phyloP scores from a whole-genome alignment of 192 early-diverging fungal species.

The Phycomyces nitens region DNA sequence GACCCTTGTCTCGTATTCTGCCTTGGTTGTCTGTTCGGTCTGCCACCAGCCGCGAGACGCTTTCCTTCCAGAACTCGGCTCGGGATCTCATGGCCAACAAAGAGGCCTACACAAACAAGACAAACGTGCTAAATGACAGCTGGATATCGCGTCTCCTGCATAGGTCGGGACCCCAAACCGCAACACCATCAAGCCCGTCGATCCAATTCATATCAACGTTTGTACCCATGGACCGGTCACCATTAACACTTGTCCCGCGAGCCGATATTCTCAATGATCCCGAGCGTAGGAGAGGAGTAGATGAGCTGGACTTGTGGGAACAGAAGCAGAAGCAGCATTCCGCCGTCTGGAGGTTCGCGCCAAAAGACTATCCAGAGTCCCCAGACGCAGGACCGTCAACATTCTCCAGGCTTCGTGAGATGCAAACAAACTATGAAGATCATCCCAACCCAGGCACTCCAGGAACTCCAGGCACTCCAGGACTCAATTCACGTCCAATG shows the following conservation, averaged over 20 bases:
- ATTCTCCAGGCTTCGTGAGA: background rate
- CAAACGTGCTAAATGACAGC: background rate
- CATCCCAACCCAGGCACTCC: background rate
- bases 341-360: slow-evolving; percentile 5
- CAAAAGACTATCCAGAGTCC: slow-evolving; percentile 10
- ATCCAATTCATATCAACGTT: slow-evolving; percentile 12
- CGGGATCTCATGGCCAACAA: background rate
- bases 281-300: slow-evolving; percentile 19
- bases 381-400: background rate
- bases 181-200: background rate
- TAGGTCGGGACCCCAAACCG: background rate
- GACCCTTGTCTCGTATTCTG: background rate
- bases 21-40: background rate
- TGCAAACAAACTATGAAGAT: background rate
- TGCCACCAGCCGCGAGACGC: background rate
- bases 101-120: background rate
- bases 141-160: background rate
- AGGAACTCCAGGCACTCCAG: no score
- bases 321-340: slow-evolving; percentile 3
- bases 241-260: slow-evolving; percentile 23
- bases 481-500: background rate
- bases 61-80: background rate
- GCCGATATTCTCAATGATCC: slow-evolving; percentile 19
- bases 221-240: slow-evolving; percentile 19
- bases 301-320: slow-evolving; percentile 30